Evolutionary conservation across 1,139 yeast species (phyloP), one percentile per base, ranked within the genome.

Genomic region (Suhomyces bokatorum): DNA sequence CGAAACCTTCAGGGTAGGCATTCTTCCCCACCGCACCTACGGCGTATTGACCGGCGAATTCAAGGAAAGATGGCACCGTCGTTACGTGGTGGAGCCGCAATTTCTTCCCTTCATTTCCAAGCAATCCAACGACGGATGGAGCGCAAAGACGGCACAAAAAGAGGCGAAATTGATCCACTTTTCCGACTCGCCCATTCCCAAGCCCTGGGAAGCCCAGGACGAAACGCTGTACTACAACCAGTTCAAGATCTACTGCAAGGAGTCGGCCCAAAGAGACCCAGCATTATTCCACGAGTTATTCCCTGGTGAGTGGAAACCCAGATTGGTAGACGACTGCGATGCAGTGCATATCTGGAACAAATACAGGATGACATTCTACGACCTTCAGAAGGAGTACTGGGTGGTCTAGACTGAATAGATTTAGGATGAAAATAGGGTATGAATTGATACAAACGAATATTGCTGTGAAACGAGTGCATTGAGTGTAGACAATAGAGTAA

Each of bases 31-130:
- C 54, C 57, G 66, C 22, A 64, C 67, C 3, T 76, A 77, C 50
- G 79, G 78, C 3, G 70, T 77, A 5, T 56, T 77, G 17, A 69
- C 80, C 0, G 81, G 81, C 6, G 82, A 78, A 48, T 74, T 77
- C 46, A 62, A 70, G 35, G 69, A 69, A 43, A 29, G 44, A 36
- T 51, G 54, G 34, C 69, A 67, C 56, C 44, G 53, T 3, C 42
- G 57, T 40, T 56, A 66, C 47, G 47, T 59, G 10, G 61, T 58
- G 4, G 69, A 65, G 42, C 72, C 75, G 1, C 68, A 67, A 46
- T 60, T 63, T 40, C 52, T 69, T 32, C 73, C 73, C 9, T 67
- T 62, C 45, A 47, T 59, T 9, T 44, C 52, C 11, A 58, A 57
- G 34, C 37, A 51, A n/a, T 48, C 59, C 27, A 55, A 54, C 20